Evolutionary conservation across 306 rosid genomes (phyloP), one percentile per base, ranked within the genome.

Genomic region (Hippophae tibetana): DNA sequence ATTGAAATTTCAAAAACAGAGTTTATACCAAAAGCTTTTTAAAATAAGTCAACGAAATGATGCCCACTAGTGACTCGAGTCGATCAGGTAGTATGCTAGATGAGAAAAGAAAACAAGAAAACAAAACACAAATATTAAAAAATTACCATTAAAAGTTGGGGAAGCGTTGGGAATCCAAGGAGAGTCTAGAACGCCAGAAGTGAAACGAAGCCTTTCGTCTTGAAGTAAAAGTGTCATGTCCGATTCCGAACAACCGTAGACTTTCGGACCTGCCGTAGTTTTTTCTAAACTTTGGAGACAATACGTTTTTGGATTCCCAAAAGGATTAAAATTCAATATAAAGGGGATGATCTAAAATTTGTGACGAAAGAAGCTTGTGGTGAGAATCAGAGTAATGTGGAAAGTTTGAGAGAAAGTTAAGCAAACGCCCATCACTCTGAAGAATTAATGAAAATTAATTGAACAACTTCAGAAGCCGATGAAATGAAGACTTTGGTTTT

Each of bases 151-250:
- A 78, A 86, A 78, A 78, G 85, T 54, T 38, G 77, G 72, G 65
- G 76, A 60, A 51, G 85, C 56, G 75, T 56, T 60, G 65, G 79
- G 83, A 72, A 72, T 61, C 88, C 94, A 90, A 10, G 82, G 77
- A 69, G 86, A 85, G 13, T 78, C 82, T 13, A 78, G 78, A 61
- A 77, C 77, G 0, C 76, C 82, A 78, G 86, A 72, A 57, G 89
- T 76, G 54, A 71, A 67, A 63, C 90, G 86, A 7, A 59, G 81
- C 54, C 78, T 81, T 42, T 79, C 82, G 57, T 69, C 69, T 76
- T 71, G 84, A 7, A 76, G 81, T 8, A 79, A 55, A 65, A 76
- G 68, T 13, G 76, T 58, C 81, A 82, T 76, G 67, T 81, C 74
- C 8, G 90, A 64, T 61, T 81, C 74, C 8, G 90, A 64, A 63